Evolutionary conservation across 148 eudicot species (phyloP).

Genomic region (Fagopyrum homotropicum): DNA sequence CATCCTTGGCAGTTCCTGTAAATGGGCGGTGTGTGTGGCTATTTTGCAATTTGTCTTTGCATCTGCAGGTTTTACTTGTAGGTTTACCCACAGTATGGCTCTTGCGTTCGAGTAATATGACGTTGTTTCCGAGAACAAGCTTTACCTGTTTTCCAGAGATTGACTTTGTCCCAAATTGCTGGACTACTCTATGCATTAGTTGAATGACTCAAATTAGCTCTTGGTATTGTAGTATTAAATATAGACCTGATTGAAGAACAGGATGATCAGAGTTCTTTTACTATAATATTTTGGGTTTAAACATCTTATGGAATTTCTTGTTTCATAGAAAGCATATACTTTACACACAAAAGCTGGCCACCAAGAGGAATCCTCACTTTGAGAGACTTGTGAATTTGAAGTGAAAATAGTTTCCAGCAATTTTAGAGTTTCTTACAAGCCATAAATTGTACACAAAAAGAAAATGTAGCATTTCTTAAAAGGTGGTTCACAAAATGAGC

Average conservation of each 20-base stretch:
- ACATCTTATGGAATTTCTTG: neutral
- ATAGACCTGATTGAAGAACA: neutral
- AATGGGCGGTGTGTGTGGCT: neutral
- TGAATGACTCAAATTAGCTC: neutral
- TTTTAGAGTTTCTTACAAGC: neutral
- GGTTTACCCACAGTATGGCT: neutral
- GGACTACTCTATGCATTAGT: neutral
- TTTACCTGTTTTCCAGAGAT: neutral
- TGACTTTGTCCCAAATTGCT: neutral
- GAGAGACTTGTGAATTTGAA: neutral
- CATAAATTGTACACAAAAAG: neutral
- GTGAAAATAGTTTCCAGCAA: neutral
- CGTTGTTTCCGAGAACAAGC: neutral
- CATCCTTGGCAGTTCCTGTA: neutral
- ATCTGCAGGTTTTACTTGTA: conserved; percentile 4
- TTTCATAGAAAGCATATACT: neutral
- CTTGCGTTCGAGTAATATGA: neutral
- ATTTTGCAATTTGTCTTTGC: neutral
- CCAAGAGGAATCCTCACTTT: too few species aligned
- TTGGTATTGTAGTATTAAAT: neutral
- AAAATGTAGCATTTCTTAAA: neutral
- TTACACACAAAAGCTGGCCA: too few species aligned
- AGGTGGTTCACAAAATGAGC: neutral
- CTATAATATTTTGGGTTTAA: neutral
- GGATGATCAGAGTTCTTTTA: neutral